Conservation (phyloP, 2,329 filamentous ascomycete species). For the Penicillium sp. region DNA sequence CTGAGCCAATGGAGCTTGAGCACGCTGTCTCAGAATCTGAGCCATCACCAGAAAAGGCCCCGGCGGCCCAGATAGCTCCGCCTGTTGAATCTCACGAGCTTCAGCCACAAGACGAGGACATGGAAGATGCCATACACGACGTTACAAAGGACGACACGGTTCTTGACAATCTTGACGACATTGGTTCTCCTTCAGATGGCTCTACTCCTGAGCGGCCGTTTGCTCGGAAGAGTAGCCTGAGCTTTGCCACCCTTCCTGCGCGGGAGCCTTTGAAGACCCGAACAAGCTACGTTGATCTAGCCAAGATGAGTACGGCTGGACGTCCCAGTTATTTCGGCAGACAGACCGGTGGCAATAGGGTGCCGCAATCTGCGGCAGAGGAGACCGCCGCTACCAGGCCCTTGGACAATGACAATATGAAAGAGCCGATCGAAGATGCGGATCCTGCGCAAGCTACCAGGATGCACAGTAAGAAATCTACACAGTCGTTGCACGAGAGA, state of each 20-base stretch:
- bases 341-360: constrained; percentile 60
- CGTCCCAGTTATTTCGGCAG: constrained; percentile 70
- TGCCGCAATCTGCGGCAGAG: constrained; percentile 33
- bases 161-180: constrained; percentile 43
- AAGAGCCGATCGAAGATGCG: constrained; percentile 43
- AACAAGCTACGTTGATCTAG: constrained; percentile 71
- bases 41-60: constrained; percentile 19
- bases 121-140: constrained; percentile 24
- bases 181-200: constrained; percentile 47
- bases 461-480: constrained; percentile 81
- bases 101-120: constrained; percentile 18
- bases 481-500: constrained; percentile 85
- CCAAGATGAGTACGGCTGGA: constrained; percentile 41
- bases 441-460: constrained; percentile 55
- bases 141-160: constrained; percentile 31
- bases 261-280: constrained; percentile 84
- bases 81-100: constrained; percentile 7
- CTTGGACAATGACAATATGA: constrained; percentile 55
- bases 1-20: constrained; percentile 11
- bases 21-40: constrained; percentile 11
- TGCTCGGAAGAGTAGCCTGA: constrained; percentile 89
- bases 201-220: constrained; percentile 57
- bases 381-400: constrained; percentile 47
- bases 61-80: constrained; percentile 7
- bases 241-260: constrained; percentile 87